Conservation (phyloP, 352 stramenopile species). For the Globisporangium viniferum region DNA sequence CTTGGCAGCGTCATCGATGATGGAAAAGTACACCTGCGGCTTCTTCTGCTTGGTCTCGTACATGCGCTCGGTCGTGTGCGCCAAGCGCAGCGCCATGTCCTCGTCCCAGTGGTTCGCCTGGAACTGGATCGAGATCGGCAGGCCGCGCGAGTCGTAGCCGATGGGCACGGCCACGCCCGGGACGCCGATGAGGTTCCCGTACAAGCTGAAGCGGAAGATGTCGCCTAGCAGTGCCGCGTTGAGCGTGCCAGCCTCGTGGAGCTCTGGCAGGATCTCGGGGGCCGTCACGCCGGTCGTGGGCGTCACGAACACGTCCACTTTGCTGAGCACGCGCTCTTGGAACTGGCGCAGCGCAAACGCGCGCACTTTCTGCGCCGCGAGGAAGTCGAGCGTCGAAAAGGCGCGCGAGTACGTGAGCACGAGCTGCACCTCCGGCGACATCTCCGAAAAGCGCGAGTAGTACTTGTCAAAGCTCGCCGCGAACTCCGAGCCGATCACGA, state of each 20-base stretch:
- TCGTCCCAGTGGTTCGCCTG: slow-evolving; percentile 77
- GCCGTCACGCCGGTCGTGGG: slow-evolving; percentile 78
- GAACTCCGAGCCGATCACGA: slow-evolving; percentile 85
- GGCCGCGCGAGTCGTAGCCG: slow-evolving; percentile 50
- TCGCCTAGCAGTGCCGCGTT: slow-evolving; percentile 51
- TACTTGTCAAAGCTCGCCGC: slow-evolving; percentile 67
- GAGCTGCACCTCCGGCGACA: slow-evolving; percentile 77
- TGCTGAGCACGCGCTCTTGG: slow-evolving; percentile 67
- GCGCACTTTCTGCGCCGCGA: slow-evolving; percentile 82
- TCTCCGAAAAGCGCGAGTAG: slow-evolving; percentile 44
- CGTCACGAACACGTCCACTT: slow-evolving; percentile 88
- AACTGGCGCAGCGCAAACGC: slow-evolving; percentile 79
- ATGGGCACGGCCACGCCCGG: slow-evolving; percentile 74
- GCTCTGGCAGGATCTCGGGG: slow-evolving; percentile 57
- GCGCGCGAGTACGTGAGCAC: slow-evolving; percentile 64
- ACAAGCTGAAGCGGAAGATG: slow-evolving; percentile 82
- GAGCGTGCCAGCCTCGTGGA: slow-evolving; percentile 43
- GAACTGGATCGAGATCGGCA: slow-evolving; percentile 82
- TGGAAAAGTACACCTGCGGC: slow-evolving; percentile 66
- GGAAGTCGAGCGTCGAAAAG: slow-evolving; percentile 72
- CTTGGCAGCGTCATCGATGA: slow-evolving; percentile 45
- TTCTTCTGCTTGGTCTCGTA: slow-evolving; percentile 39
- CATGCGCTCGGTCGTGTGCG: slow-evolving; percentile 43
- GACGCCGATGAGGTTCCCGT: slow-evolving; percentile 87
- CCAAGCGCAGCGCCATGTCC: slow-evolving; percentile 65